phyloP scores from a whole-genome alignment of 768 basidiomycete species.

The Leccinum uliginosum region DNA sequence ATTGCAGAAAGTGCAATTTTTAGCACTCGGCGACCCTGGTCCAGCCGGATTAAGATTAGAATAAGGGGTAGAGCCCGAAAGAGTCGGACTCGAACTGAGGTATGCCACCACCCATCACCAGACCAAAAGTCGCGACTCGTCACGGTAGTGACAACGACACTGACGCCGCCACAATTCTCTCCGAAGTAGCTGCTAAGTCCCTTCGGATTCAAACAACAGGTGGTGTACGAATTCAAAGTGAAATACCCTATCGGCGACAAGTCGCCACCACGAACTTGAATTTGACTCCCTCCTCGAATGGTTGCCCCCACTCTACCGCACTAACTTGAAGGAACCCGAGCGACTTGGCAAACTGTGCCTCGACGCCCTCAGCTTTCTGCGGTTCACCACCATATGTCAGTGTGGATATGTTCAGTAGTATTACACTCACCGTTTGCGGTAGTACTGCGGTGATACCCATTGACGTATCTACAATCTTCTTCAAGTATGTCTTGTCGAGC shows the following conservation, averaged over 20 bases:
- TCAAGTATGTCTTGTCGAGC: constrained; percentile 50
- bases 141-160: too few relatives aligned
- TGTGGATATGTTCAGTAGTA: constrained; percentile 65
- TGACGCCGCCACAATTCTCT: too few relatives aligned
- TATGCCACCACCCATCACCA: too few relatives aligned
- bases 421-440: constrained; percentile 68
- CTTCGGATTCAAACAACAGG: constrained; percentile 41
- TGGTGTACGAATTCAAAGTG: constrained; percentile 90
- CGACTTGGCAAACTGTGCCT: constrained; percentile 85
- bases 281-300: constrained; percentile 83
- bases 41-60: too few relatives aligned
- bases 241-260: constrained; percentile 83
- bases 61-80: too few relatives aligned
- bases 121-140: too few relatives aligned
- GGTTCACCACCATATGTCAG: constrained; percentile 87
- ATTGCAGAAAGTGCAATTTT: too few relatives aligned
- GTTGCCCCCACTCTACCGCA: constrained; percentile 79
- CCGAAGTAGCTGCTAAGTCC: too few relatives aligned
- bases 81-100: too few relatives aligned
- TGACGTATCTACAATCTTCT: constrained; percentile 83
- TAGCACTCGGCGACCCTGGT: too few relatives aligned
- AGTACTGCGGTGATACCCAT: constrained; percentile 75
- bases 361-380: constrained; percentile 89
- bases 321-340: constrained; percentile 87
- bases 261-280: constrained; percentile 73